These are phyloP conservation scores for Pycnococcus provasolii DNA, from an alignment of 139 green algal species.

Conservation along the genomic window DNA sequence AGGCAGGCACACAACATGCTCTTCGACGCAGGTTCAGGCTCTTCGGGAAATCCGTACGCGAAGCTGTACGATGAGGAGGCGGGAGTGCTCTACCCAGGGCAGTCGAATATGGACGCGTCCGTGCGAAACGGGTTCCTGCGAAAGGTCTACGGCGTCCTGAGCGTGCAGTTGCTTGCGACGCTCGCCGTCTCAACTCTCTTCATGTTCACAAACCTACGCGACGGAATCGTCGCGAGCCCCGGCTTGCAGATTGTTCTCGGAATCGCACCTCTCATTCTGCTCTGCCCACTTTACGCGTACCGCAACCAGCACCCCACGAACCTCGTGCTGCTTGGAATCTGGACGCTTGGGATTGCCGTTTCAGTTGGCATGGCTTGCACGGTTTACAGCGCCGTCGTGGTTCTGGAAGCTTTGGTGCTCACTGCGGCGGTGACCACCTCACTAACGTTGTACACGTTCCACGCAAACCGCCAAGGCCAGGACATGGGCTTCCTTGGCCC, in stretches of 20 bases:
- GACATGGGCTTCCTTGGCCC: constrained; percentile 53
- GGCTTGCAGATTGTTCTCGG: constrained; percentile 4
- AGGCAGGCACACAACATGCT: too few species aligned
- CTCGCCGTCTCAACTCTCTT: constrained; percentile 29
- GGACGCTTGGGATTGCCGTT: constrained; percentile 28
- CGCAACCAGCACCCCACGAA: constrained; percentile 48
- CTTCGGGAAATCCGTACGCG: background rate
- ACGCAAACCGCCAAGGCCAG: constrained; percentile 39
- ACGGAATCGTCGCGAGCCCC: constrained; percentile 4
- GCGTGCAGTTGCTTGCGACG: constrained; percentile 42
- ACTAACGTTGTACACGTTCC: constrained; percentile 57
- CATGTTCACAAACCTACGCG: constrained; percentile 14
- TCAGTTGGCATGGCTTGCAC: constrained; percentile 39
- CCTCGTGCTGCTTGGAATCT: constrained; percentile 46
- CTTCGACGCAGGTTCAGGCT: too few species aligned
- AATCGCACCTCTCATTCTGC: constrained; percentile 11
- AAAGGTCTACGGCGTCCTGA: constrained; percentile 54
- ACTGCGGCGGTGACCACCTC: constrained; percentile 39
- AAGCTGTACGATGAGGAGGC: constrained; percentile 12
- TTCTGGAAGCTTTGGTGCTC: constrained; percentile 46
- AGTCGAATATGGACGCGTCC: background rate
- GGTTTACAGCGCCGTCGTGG: constrained; percentile 40
- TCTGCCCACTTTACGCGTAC: constrained; percentile 38
- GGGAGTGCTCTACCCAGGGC: background rate
- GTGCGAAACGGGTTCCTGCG: constrained; percentile 40